A percentile compares a stretch with the other conserved stretches of the same genome.
Evolutionary conservation across 1,284 basidiomycete genomes (phyloP).

Genomic region (Rhodotorula mucilaginosa): DNA sequence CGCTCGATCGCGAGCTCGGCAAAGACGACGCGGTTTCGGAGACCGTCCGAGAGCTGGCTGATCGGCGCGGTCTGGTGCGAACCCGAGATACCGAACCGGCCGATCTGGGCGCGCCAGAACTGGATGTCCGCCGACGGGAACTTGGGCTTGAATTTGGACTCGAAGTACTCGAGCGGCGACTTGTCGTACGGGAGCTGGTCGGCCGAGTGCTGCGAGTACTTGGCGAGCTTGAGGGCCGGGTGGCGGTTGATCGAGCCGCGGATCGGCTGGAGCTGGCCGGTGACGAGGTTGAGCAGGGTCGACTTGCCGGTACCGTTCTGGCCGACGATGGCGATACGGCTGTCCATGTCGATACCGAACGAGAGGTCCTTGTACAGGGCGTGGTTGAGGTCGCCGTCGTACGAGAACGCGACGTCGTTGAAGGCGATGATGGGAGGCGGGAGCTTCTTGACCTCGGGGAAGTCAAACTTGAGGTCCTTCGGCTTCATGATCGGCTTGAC

Average conservation of each 20-base stretch:
- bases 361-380: conserved; percentile 83
- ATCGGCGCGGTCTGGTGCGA: conserved; percentile 91
- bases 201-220: conserved; percentile 95
- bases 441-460: conserved; percentile 89
- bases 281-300: conserved; percentile 93
- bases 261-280: conserved; percentile 71
- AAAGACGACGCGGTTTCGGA: conserved; percentile 91
- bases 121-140: conserved; percentile 91
- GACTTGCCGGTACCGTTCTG: conserved; percentile 99
- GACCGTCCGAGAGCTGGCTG: conserved; percentile 89
- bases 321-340: conserved; percentile 92
- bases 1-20: conserved; percentile 65
- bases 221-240: conserved; percentile 77
- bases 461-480: conserved; percentile 83
- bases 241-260: conserved; percentile 88
- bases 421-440: conserved; percentile 98
- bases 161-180: conserved; percentile 92
- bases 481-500: conserved; percentile 80
- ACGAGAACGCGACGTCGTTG: conserved; percentile 89
- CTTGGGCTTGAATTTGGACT: conserved; percentile 71
- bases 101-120: conserved; percentile 92
- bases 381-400: conserved; percentile 82
- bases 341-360: conserved; percentile 98
- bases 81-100: conserved; percentile 92
- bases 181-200: conserved; percentile 96